Percentiles rank a stretch among this genome's conserved stretches.
Conservation (phyloP, 2,329 filamentous ascomycete species). For the Metarhizium robertsii region DNA sequence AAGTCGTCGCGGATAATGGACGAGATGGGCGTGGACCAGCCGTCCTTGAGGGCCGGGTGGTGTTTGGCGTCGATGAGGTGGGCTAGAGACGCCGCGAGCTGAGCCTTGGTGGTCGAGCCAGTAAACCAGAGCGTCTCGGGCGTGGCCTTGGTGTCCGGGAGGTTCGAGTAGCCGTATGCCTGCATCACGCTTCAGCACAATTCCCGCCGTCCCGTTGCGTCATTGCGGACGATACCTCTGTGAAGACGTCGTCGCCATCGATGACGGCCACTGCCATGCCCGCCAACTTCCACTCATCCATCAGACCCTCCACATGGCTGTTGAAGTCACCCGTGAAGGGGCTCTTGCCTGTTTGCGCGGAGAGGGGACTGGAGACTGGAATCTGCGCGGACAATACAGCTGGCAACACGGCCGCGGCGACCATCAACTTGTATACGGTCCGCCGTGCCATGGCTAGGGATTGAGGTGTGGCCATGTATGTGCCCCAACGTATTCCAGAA, state of each 20-base stretch:
- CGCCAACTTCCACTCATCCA: not conserved
- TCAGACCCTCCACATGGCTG: not conserved
- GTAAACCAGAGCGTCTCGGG: conserved; percentile 43
- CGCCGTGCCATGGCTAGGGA: not conserved
- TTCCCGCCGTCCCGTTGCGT: too few species aligned
- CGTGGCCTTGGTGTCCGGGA: conserved; percentile 29
- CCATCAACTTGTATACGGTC: not conserved
- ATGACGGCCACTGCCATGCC: not conserved
- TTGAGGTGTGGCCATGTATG: too few species aligned
- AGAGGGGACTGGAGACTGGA: not conserved
- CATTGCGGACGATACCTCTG: not conserved
- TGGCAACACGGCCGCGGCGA: not conserved
- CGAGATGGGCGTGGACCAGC: conserved; percentile 38
- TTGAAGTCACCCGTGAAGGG: not conserved
- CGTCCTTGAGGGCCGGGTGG: conserved; percentile 17
- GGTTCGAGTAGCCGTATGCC: conserved; percentile 19
- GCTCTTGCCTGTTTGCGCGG: not conserved
- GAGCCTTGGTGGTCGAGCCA: conserved; percentile 48
- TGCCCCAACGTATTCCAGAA: too few species aligned
- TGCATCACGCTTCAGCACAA: conserved; percentile 1
- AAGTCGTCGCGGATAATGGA: conserved; percentile 42
- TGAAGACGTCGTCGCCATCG: not conserved
- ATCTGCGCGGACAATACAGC: not conserved
- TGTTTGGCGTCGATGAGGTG: conserved; percentile 36
- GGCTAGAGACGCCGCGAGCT: conserved; percentile 40